Percentiles rank a stretch among this genome's conserved stretches.
Conservation (phyloP, 176 grass and related monocot species). For the Avena eriantha region DNA sequence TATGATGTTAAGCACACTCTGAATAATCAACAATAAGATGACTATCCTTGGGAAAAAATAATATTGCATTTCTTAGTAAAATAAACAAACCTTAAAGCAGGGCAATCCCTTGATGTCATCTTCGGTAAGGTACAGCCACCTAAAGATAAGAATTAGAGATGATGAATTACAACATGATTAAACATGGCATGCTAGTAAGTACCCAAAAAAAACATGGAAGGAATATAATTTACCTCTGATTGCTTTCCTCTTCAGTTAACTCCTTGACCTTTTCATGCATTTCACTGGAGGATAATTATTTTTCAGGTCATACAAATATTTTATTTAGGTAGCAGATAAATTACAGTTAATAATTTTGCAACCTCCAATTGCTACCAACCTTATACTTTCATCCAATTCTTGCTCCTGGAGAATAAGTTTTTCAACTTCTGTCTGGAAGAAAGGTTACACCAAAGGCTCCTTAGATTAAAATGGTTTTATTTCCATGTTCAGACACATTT, state of each 20-base stretch:
- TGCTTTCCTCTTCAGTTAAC: conserved; percentile 84
- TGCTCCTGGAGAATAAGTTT: conserved; percentile 73
- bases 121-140: conserved; percentile 93
- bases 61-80: conserved; percentile 17
- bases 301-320: conserved; percentile 40
- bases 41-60: conserved; percentile 9
- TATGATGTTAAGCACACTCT: neutral
- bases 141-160: conserved; percentile 47
- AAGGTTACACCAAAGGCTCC: conserved; percentile 26
- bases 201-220: conserved; percentile 27
- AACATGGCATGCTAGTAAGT: conserved; percentile 24
- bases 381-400: conserved; percentile 72
- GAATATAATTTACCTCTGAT: conserved; percentile 62
- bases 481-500: conserved; percentile 22
- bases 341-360: conserved; percentile 33
- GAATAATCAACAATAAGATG: conserved; percentile 33
- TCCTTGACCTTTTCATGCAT: conserved; percentile 69
- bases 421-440: conserved; percentile 72
- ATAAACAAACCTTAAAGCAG: conserved; percentile 83
- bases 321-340: conserved; percentile 30
- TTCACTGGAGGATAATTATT: conserved; percentile 59
- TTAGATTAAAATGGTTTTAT: conserved; percentile 31
- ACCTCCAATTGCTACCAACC: conserved; percentile 54
- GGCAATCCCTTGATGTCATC: conserved; percentile 93
- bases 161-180: neutral